Evolutionary conservation across 495 filamentous ascomycete species (phyloP), one percentile per base, ranked within the genome.

Genomic region (Aspergillus steynii): DNA sequence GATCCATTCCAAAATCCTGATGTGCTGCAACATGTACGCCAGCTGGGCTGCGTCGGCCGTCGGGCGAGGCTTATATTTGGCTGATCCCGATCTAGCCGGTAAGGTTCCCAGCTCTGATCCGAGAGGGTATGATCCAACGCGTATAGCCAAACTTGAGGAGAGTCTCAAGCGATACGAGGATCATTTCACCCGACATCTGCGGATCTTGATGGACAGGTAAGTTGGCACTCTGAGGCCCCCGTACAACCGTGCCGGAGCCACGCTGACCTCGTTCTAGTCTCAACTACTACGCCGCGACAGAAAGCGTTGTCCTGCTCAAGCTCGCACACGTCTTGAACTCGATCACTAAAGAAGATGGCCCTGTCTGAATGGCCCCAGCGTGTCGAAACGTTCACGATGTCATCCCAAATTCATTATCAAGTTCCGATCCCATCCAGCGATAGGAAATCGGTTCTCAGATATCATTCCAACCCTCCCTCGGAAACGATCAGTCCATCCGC

Each of bases 241-340:
- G 1, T 42, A 5, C 15, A 28, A 58, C 5, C 27, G 9, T 14
- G 20, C 42, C 10, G 5, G 31, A 47, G 8, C 7, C 26, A 28
- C 58, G 27, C 66, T 68, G 29, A 65, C 54, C 0, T 32, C 15
- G 2, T 10, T 12, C 5, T 34, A 80, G 78, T 52, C 75, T 99
- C 66, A 97, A 98, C 64, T 96, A 98, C 72, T 96, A 96, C 65
- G 95, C 95, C 1, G 94, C 93, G 0, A 99, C 95, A 2, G 95
- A 99, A 77, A 98, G 95, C 63, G 95, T 97, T 31, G 95, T 96
- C 28, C 77, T 98, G 60, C 74, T 97, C 59, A 90, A 94, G 59
- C 79, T 99, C n/a, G 78, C 78, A 42, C 78, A 81, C 56, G 77
- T 76, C 0, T 63, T 81, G 52, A 81, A 76, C 59, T 73, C 77